phyloP scores from a whole-genome alignment of 768 basidiomycete genomes.

The Leccinellum albellum region DNA sequence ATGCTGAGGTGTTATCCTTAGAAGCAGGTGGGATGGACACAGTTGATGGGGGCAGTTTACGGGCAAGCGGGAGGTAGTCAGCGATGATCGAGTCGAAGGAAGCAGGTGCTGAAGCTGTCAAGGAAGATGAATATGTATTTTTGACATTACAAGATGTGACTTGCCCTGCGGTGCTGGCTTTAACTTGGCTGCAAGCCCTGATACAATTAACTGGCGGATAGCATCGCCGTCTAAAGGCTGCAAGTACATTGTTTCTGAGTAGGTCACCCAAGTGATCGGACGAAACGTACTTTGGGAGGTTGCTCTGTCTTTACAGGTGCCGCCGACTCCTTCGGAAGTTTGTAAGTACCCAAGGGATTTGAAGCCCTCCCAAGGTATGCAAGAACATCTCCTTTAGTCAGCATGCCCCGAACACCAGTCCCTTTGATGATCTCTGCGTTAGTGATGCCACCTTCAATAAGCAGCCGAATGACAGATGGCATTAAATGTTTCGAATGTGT shows the following conservation, averaged over 20 bases:
- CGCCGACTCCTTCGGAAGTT: constrained; percentile 37
- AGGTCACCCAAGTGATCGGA: not conserved
- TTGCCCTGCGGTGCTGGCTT: constrained; percentile 47
- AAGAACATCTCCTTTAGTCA: constrained; percentile 95
- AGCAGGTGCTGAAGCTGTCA: constrained; percentile 39
- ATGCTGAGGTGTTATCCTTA: constrained; percentile 32
- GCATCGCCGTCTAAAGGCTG: constrained; percentile 61
- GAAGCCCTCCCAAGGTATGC: constrained; percentile 81
- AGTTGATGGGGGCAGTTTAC: constrained; percentile 15
- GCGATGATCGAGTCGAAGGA: constrained; percentile 73
- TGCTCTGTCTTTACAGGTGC: constrained; percentile 34
- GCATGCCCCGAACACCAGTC: constrained; percentile 87
- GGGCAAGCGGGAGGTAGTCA: constrained; percentile 58
- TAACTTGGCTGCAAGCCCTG: constrained; percentile 51
- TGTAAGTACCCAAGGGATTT: constrained; percentile 71
- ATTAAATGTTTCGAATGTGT: constrained; percentile 72
- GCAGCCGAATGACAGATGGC: constrained; percentile 83
- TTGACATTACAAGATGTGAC: constrained; percentile 6
- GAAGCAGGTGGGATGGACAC: constrained; percentile 5
- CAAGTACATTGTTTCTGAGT: not conserved
- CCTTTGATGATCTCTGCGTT: constrained; percentile 72
- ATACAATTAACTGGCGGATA: constrained; percentile 63
- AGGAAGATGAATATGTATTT: constrained; percentile 7
- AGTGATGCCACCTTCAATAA: constrained; percentile 53
- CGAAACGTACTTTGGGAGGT: constrained; percentile 33